A percentile compares a stretch with the other conserved stretches of the same genome.
Conservation (phyloP, 331 rosid genomes). For the Malus hybrid region DNA sequence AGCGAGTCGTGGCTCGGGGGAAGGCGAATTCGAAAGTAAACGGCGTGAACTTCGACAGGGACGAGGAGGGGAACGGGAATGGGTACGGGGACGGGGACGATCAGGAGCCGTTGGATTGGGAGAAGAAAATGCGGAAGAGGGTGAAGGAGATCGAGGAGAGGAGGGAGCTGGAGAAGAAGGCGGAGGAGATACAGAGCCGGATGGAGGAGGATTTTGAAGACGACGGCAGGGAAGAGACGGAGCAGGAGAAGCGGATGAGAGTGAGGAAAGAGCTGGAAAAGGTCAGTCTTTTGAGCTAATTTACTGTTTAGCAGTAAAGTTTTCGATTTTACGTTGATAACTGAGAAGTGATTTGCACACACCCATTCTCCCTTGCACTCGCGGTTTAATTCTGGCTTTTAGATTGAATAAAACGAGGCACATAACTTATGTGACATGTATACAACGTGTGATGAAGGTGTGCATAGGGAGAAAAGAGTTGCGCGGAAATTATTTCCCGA, state of each 20-base stretch:
- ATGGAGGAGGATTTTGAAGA: constrained; percentile 28
- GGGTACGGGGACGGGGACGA: constrained; percentile 36
- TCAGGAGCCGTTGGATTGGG: constrained; percentile 51
- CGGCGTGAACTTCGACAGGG: constrained; percentile 72
- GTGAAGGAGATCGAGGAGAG: constrained; percentile 82
- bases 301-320: neutral
- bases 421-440: neutral
- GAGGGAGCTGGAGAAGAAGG: constrained; percentile 81
- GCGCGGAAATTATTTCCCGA: neutral
- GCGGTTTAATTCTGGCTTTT: neutral
- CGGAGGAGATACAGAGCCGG: constrained; percentile 74
- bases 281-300: constrained; percentile 29
- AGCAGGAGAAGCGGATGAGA: constrained; percentile 89
- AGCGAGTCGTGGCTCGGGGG: constrained; percentile 68
- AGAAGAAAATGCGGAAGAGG: constrained; percentile 69
- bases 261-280: constrained; percentile 92
- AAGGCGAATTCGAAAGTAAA: constrained; percentile 71
- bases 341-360: neutral
- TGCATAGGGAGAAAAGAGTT: neutral
- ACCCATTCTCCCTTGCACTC: neutral
- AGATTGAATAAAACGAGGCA: neutral
- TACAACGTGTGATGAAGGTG: neutral
- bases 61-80: constrained; percentile 50
- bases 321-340: neutral
- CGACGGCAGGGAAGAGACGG: constrained; percentile 49